Base-by-base conservation (phyloP, 1,139 yeast species). In the Geotrichum fermentans region DNA sequence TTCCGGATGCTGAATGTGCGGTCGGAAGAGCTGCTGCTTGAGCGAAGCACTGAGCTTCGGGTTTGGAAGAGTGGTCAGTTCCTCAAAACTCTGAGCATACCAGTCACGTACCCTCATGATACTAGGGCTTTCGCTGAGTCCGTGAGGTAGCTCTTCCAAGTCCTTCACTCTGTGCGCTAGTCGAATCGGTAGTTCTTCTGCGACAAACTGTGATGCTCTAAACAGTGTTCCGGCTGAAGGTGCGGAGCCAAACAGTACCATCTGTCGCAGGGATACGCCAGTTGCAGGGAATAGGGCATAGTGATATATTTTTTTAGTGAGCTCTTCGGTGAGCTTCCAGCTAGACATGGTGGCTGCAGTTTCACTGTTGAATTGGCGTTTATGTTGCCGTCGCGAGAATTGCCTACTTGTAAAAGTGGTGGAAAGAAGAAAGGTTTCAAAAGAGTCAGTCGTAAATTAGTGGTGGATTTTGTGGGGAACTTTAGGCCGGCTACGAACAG, bases 41-140 rank as follows among this genome's bases (percentile, higher is more conserved):
- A 48, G 24, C 24, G 45, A 45, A 5, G 43, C 26, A 10, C 45
- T 36, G 16, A 51, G 40, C 14, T 40, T 45, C 4, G 52, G 52
- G 21, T 30, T 22, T 5, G 65, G 63, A 22, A 71, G 57, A 11
- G 74, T 70, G 11, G 85, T 80, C 58, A 88, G 73, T 61, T 88
- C 96, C 59, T 87, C 89, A 64, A 88, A 89, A 16, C 92, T 82
- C 65, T 87, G 95, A 2, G 94, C 92, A 62, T 89, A 89, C 96
- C 96, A 89, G 62, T 86, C 81, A 55, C 82, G 78, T 18, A 89
- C 96, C 56, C 82, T 76, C 51, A 76, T 72, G 43, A 92, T 86
- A 2, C 89, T 80, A 0, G 89, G 88, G 79, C 82, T 81, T 35
- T 80, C 73, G 57, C 74, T 75, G 51, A 89, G 73, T 0, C 88